Evolutionary conservation across 139 green algal genomes (phyloP), one percentile per base, ranked within the genome.

Genomic region (Zygnema circumcarinatum): DNA sequence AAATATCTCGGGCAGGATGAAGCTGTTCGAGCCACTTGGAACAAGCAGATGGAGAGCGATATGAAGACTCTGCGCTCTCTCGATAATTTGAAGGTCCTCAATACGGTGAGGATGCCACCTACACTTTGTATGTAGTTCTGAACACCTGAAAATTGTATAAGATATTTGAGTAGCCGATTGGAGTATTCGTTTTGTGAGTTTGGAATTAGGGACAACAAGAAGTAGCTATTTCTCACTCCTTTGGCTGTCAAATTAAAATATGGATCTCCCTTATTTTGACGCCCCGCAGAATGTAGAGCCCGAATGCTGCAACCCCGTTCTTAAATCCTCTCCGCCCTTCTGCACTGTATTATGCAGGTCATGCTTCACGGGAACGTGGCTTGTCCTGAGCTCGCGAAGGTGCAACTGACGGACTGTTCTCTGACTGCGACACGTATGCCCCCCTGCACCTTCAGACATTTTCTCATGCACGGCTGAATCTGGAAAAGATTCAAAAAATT

Each of bases 311-410:
- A 33, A 29, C 54, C 54, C 54, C 54, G 54, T 25, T 39, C 36
- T 41, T 78, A n/a, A 25, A 78, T 78, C 11, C 11, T 38, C 16
- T 39, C 16, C 7, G 11, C 16, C 16, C 3, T 41, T 78, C 16
- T 38, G 7, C 16, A 41, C 11, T 78, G 69, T 39, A 22, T 39
- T 78, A 22, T 83, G 32, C 32, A 83, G 75, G 38, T 62, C 7
- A 68, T 83, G 33, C 36, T 83, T 21, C 47, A 56, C 2, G 36
- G 53, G 2, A 83, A 83, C 32, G 75, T 83, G 75, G 75, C 47
- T 47, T 83, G 75, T 74, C 21, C 2, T 38, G 75, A 83, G 7
- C 2, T 83, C 3, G 38, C 20, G n/a, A 83, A 53, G 7, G n/a
- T 83, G 31, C 25, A 83, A 20, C n/a, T 83, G 3, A 21, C 36